phyloP scores from a whole-genome alignment of 495 filamentous ascomycete species.

The Aspergillus biplanus region DNA sequence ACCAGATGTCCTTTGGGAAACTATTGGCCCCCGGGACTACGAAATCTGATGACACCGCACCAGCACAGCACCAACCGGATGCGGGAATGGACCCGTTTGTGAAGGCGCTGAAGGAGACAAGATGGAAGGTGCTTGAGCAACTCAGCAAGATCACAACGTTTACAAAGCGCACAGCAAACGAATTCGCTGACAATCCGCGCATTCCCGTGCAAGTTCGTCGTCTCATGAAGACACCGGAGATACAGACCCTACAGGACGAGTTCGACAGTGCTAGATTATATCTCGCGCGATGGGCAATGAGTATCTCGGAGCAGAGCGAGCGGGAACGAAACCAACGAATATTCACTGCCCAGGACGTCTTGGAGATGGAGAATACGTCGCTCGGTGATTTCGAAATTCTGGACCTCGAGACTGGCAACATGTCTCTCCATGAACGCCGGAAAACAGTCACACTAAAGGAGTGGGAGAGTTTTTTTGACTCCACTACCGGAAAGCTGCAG shows the following conservation, averaged over 20 bases:
- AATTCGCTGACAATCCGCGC: conserved; percentile 85
- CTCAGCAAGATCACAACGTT: conserved; percentile 96
- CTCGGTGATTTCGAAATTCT: conserved; percentile 96
- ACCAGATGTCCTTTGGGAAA: conserved; percentile 77
- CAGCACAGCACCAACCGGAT: conserved; percentile 51
- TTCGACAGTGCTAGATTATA: conserved; percentile 96
- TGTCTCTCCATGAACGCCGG: conserved; percentile 71
- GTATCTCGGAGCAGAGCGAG: conserved; percentile 94
- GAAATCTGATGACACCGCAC: conserved; percentile 34
- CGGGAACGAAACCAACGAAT: conserved; percentile 79
- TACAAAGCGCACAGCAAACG: conserved; percentile 86
- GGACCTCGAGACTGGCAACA: conserved; percentile 72
- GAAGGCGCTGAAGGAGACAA: conserved; percentile 92
- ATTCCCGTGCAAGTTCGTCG: conserved; percentile 85
- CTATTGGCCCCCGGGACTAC: conserved; percentile 41
- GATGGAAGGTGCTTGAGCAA: conserved; percentile 94
- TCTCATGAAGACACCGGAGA: conserved; percentile 88
- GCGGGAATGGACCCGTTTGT: conserved; percentile 94
- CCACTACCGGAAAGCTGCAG: conserved; percentile 67
- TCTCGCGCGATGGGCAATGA: conserved; percentile 96
- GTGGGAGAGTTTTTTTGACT: conserved; percentile 86
- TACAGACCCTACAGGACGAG: conserved; percentile 92
- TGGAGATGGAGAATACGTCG: conserved; percentile 90
- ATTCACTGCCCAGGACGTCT: conserved; percentile 89
- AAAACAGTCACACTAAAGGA: conserved; percentile 80